These are phyloP conservation scores for Phlebiopsis flavidoalba DNA, from an alignment of 768 basidiomycete species.

Conservation along the genomic window DNA sequence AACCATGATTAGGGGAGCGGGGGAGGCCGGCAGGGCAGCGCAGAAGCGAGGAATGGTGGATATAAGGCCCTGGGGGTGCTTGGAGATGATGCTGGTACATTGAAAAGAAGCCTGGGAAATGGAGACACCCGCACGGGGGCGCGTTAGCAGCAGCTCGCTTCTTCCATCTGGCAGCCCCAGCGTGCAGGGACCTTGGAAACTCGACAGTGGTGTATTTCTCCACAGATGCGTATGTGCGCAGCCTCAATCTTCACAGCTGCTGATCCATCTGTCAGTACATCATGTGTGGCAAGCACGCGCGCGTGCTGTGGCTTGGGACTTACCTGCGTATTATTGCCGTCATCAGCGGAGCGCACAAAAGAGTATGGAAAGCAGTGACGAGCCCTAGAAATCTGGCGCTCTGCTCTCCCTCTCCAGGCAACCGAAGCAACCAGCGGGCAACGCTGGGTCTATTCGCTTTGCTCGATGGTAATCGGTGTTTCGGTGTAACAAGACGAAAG, in stretches of 20 bases:
- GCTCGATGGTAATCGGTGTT: no score
- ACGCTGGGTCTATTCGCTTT: no score
- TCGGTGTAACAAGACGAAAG: no score
- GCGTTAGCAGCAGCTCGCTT: background rate
- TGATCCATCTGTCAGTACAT: constrained; percentile 5
- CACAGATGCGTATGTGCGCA: background rate
- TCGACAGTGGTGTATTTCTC: background rate
- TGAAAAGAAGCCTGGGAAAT: background rate
- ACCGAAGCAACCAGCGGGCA: no score
- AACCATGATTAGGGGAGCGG: background rate
- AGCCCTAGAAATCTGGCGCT: no score
- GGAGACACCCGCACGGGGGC: background rate
- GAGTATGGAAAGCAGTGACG: background rate
- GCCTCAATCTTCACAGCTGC: background rate
- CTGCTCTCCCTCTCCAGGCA: no score
- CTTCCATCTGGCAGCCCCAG: background rate
- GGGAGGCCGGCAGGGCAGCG: background rate
- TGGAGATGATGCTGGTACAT: background rate
- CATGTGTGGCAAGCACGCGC: background rate
- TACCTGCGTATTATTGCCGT: background rate
- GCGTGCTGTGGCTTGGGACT: background rate
- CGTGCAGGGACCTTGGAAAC: constrained; percentile 8
- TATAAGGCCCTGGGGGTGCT: background rate
- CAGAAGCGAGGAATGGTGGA: background rate
- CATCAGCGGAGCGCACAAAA: constrained; percentile 2